Conservation (phyloP, 257 asterid species). For the Galeopsis tetrahit region DNA sequence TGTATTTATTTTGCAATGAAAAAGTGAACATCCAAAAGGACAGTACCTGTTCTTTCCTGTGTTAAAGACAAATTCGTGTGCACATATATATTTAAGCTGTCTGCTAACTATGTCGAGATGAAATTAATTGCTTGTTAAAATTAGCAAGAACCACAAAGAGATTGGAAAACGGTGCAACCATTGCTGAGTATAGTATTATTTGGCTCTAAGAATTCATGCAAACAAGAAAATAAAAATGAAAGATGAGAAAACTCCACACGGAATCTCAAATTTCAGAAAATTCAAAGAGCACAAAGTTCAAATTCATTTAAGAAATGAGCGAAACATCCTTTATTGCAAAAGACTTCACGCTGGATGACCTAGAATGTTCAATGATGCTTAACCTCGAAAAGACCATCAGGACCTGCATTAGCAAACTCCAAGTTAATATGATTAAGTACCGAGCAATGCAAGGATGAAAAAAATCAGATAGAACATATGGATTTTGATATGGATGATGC, state of each 20-base stretch:
- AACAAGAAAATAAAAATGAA: background rate
- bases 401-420: constrained; percentile 55
- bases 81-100: background rate
- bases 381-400: constrained; percentile 84
- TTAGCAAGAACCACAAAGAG: background rate
- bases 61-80: background rate
- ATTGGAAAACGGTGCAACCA: background rate
- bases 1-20: background rate
- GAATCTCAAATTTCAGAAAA: constrained; percentile 4
- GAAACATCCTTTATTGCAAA: constrained; percentile 33
- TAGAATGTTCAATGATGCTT: constrained; percentile 46
- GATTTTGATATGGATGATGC: background rate
- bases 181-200: constrained; percentile 17
- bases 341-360: constrained; percentile 8
- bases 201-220: background rate
- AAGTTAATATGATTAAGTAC: background rate
- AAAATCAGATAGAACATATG: background rate
- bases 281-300: constrained; percentile 28
- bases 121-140: background rate
- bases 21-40: background rate
- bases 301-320: constrained; percentile 28
- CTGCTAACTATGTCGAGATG: background rate
- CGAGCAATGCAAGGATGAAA: background rate
- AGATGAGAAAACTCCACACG: constrained; percentile 21
- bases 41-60: background rate